Conservation (phyloP, 2,329 filamentous ascomycete species). For the Diaporthe vexans region DNA sequence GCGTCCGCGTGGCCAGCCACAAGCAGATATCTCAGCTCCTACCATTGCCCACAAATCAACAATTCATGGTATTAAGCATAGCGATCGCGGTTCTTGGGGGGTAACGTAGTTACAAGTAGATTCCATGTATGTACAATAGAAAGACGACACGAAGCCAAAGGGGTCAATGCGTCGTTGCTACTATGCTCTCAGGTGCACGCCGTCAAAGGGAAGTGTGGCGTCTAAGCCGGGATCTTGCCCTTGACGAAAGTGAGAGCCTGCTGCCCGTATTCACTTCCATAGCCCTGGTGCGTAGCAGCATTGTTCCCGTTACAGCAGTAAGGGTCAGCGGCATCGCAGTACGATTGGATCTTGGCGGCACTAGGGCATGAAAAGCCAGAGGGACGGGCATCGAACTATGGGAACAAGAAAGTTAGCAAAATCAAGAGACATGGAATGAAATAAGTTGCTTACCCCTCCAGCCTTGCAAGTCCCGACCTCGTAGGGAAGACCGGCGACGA, state of each 20-base stretch:
- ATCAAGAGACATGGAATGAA: too few species aligned
- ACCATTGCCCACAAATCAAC: background rate
- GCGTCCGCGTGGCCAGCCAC: background rate
- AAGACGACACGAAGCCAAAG: background rate
- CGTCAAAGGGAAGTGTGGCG: background rate
- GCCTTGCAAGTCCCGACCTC: conserved; percentile 72
- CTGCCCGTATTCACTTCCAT: conserved; percentile 68
- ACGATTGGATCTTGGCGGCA: conserved; percentile 69
- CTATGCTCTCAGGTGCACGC: background rate
- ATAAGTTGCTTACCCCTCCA: conserved; percentile 65
- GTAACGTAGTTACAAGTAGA: conserved; percentile 4
- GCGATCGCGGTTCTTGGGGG: background rate
- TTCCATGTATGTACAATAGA: conserved; percentile 27
- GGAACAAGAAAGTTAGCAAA: background rate
- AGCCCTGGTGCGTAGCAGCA: conserved; percentile 67
- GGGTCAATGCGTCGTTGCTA: background rate
- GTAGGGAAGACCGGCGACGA: conserved; percentile 67
- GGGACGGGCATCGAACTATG: conserved; percentile 68
- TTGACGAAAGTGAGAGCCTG: conserved; percentile 70
- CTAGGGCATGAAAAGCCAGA: conserved; percentile 67
- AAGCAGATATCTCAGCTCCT: background rate
- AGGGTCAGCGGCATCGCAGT: conserved; percentile 71
- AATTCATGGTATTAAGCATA: background rate
- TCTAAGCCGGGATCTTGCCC: conserved; percentile 55
- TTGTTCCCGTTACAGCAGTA: conserved; percentile 74